A percentile compares a stretch with the other conserved stretches of the same genome.
These are phyloP conservation scores for Diaporthe citri DNA, from an alignment of 2,329 filamentous ascomycete genomes.

Conservation along the genomic window DNA sequence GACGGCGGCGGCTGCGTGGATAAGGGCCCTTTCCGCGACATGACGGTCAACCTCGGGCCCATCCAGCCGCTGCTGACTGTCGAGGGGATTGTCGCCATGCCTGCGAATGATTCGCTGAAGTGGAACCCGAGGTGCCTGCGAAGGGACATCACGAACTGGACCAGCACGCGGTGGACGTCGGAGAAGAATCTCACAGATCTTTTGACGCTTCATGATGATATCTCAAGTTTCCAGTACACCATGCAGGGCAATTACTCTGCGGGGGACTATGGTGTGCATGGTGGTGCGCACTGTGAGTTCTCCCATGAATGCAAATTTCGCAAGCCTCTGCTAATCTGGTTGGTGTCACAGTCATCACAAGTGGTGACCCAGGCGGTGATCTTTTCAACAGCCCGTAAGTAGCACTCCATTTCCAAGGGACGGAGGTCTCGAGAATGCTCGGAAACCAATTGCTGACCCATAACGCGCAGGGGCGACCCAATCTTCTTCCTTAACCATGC, in stretches of 20 bases:
- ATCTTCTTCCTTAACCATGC: slow-evolving; percentile 52
- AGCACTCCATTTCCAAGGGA: neutral
- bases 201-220: neutral
- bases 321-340: neutral
- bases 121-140: slow-evolving; percentile 55
- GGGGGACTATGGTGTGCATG: slow-evolving; percentile 46
- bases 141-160: slow-evolving; percentile 48
- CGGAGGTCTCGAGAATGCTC: neutral
- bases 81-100: slow-evolving; percentile 3
- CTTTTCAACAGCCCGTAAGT: slow-evolving; percentile 45
- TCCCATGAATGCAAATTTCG: no score
- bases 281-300: slow-evolving; percentile 47
- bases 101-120: neutral
- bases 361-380: slow-evolving; percentile 42
- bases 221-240: slow-evolving; percentile 51
- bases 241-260: slow-evolving; percentile 44
- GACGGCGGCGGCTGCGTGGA: slow-evolving; percentile 50
- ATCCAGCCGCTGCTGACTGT: slow-evolving; percentile 34
- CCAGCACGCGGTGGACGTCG: slow-evolving; percentile 13
- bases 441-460: neutral
- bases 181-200: slow-evolving; percentile 14
- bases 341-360: slow-evolving; percentile 40
- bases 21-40: slow-evolving; percentile 49
- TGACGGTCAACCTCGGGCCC: slow-evolving; percentile 51
- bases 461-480: slow-evolving; percentile 45